These are phyloP conservation scores for Holtermanniella nyarrowii DNA, from an alignment of 768 basidiomycete genomes.

Conservation along the genomic window DNA sequence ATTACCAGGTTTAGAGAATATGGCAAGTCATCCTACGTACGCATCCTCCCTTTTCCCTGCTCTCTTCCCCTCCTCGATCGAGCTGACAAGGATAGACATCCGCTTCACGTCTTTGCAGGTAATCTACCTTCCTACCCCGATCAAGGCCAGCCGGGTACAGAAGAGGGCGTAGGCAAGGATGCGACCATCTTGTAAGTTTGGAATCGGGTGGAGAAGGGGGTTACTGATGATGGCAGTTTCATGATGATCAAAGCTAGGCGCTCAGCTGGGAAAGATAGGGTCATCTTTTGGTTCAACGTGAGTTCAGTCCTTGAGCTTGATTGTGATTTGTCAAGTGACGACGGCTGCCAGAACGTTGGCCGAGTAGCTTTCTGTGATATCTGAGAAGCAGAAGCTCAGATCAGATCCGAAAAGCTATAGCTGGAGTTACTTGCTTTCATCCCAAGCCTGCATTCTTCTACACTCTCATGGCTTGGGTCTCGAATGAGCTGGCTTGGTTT, in stretches of 20 bases:
- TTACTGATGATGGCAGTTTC: slow-evolving; percentile 46
- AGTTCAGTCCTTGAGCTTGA: slow-evolving; percentile 28
- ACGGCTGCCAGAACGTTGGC: not conserved
- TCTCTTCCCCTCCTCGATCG: not conserved
- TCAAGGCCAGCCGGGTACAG: slow-evolving; percentile 32
- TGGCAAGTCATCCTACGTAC: slow-evolving; percentile 39
- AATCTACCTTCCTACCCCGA: slow-evolving; percentile 38
- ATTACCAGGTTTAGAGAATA: slow-evolving; percentile 35
- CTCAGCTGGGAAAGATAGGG: slow-evolving; percentile 74
- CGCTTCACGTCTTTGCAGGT: slow-evolving; percentile 38
- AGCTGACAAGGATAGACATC: slow-evolving; percentile 30
- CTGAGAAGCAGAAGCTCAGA: not conserved
- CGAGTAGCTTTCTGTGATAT: not conserved
- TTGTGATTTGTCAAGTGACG: not conserved
- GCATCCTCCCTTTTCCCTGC: slow-evolving; percentile 4
- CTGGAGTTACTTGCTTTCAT: too few species aligned
- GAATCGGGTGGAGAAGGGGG: not conserved
- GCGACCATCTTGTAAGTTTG: slow-evolving; percentile 38
- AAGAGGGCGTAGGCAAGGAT: slow-evolving; percentile 34
- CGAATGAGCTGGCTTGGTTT: too few species aligned
- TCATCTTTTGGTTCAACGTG: slow-evolving; percentile 97
- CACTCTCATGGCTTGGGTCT: too few species aligned
- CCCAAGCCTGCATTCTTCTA: too few species aligned
- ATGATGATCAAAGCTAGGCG: slow-evolving; percentile 78
- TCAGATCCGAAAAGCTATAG: too few species aligned